Evolutionary conservation across 805 yeast genomes (phyloP).

Genomic region (Candida ascalaphidarum): DNA sequence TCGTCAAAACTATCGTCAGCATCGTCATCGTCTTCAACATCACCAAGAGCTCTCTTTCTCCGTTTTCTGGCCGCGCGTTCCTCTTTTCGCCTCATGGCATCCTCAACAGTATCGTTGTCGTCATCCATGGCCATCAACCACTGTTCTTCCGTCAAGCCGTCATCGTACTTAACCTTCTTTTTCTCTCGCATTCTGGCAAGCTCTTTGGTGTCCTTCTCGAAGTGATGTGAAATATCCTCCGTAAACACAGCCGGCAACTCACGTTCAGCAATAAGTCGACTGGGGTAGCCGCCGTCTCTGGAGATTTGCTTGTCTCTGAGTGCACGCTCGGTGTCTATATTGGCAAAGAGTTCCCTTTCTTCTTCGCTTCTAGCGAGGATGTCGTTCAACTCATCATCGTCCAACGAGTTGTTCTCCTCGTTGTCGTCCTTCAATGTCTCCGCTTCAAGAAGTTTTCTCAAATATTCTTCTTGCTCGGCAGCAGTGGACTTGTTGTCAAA

Average conservation of each 20-base stretch:
- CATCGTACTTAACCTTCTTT: constrained; percentile 21
- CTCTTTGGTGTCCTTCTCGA: constrained; percentile 16
- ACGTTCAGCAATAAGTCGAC: constrained; percentile 13
- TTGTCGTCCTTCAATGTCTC: constrained; percentile 49
- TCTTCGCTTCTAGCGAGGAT: constrained; percentile 61
- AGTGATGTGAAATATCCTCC: constrained; percentile 18
- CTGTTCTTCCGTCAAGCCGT: constrained; percentile 38
- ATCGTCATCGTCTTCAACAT: constrained; percentile 6
- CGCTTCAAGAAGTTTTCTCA: constrained; percentile 63
- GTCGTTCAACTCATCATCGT: constrained; percentile 66
- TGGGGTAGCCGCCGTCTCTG: constrained; percentile 13
- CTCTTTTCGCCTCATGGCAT: constrained; percentile 46
- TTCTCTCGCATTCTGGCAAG: constrained; percentile 17
- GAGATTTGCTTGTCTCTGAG: constrained; percentile 10
- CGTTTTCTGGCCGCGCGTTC: constrained; percentile 32
- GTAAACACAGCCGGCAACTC: constrained; percentile 18
- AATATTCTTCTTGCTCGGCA: constrained; percentile 77
- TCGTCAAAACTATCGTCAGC: constrained; percentile 6
- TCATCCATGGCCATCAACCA: constrained; percentile 42
- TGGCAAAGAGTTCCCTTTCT: constrained; percentile 46
- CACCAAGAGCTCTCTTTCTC: constrained; percentile 12
- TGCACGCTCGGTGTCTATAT: constrained; percentile 53
- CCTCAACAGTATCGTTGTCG: constrained; percentile 57
- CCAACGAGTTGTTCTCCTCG: constrained; percentile 48
- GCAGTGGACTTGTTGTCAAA: constrained; percentile 81